A percentile compares a stretch with the other conserved stretches of the same genome.
phyloP scores from a whole-genome alignment of 202 grass and related monocot genomes.

The Carex arenaria region DNA sequence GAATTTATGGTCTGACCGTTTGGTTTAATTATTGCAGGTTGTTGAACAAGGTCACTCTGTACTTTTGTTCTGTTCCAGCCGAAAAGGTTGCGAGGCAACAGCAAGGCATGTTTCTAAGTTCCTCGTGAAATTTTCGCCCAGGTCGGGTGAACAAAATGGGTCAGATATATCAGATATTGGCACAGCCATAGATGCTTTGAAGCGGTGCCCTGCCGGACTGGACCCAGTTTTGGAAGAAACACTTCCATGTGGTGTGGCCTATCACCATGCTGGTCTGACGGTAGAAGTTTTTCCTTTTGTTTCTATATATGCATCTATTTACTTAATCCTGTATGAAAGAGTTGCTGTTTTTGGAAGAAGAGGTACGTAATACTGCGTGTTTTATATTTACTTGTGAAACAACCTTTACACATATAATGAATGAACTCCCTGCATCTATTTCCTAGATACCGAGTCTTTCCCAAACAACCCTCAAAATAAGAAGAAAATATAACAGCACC shows the following conservation, averaged over 20 bases:
- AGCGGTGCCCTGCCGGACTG: conserved; percentile 73
- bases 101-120: conserved; percentile 85
- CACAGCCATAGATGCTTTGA: conserved; percentile 78
- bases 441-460: neutral
- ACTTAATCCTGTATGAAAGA: neutral
- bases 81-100: conserved; percentile 96
- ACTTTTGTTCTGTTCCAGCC: conserved; percentile 94
- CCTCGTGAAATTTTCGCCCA: conserved; percentile 46
- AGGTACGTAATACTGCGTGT: neutral
- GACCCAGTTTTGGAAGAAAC: conserved; percentile 92
- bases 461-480: neutral
- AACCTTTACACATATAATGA: neutral
- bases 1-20: neutral
- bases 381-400: neutral
- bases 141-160: conserved; percentile 27
- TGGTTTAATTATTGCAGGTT: conserved; percentile 37
- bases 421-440: neutral
- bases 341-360: conserved; percentile 4
- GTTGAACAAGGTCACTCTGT: conserved; percentile 93
- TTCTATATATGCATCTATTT: neutral
- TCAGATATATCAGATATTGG: conserved; percentile 60
- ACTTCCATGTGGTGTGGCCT: conserved; percentile 85
- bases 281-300: conserved; percentile 31
- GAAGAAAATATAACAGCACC: neutral
- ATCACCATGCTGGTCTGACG: conserved; percentile 96